Evolutionary conservation across 1,284 basidiomycete species (phyloP), one percentile per base, ranked within the genome.

Genomic region (Ganoderma lingzhi): DNA sequence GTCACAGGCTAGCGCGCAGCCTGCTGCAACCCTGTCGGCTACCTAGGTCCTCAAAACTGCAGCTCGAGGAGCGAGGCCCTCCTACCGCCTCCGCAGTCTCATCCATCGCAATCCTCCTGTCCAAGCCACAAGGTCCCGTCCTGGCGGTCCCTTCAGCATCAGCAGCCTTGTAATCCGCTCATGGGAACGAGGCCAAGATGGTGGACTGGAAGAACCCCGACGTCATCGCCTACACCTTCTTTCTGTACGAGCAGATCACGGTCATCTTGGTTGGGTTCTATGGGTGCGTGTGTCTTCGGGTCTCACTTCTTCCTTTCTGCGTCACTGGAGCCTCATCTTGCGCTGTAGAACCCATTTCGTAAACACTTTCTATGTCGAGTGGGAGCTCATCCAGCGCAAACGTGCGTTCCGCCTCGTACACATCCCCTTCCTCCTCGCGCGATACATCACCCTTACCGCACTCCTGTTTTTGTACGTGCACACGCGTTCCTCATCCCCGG

Each of bases 241-340:
- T 70, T 48, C 61, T 72, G 15, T 70, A 70, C 44, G 67, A 65
- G 41, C 71, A 69, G 51, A 65, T 68, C 48, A 60, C 65, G 4
- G 62, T 70, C 42, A 64, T 72, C 63, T 17, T 72, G 48, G 62
- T 72, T 5, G 71, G 71, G 39, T 70, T 72, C 63, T 70, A 68
- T 37, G 71, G 69, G 68, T 71, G 48, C 53, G 71, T 66, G 1
- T 37, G 0, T 48, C 45, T n/a, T 9, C 23, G 17, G 23, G 23
- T 23, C 23, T 23, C 23, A 23, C 23, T 23, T 23, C 23, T 23
- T 23, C 1, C 23, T 23, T 23, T 23, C 23, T 23, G 23, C 23
- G 23, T 23, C 23, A 23, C 23, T 19, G 1, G 5, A 15, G 3
- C 15, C 58, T 41, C 17, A 30, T 42, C 8, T 1, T 14, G 9